These are phyloP conservation scores for Cercospora nicotianae DNA, from an alignment of 2,329 filamentous ascomycete genomes.

Conservation along the genomic window DNA sequence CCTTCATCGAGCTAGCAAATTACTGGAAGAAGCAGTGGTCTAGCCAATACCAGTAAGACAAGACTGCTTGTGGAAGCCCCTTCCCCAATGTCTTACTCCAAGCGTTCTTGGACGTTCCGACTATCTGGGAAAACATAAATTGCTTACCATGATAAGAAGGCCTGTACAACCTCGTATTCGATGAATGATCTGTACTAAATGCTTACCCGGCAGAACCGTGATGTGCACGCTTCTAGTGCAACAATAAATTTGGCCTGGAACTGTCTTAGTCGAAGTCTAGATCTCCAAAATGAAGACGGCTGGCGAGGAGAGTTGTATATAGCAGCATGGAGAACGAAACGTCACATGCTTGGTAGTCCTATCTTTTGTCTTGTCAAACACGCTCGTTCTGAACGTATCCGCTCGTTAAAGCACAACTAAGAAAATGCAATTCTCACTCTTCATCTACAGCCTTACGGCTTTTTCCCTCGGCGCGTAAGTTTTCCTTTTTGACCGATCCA, in stretches of 20 bases:
- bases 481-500: no score
- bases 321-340: background rate
- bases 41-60: background rate
- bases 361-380: background rate
- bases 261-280: background rate
- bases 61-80: background rate
- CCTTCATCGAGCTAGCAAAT: background rate
- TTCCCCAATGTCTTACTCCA: background rate
- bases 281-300: background rate
- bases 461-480: background rate
- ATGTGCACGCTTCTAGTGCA: background rate
- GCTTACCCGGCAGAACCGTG: background rate
- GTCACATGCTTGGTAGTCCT: background rate
- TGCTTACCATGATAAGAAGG: background rate
- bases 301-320: background rate
- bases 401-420: no score
- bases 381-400: no score
- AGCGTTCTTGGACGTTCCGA: background rate
- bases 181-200: background rate
- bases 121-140: background rate
- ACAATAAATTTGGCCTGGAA: background rate
- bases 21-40: background rate
- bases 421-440: background rate
- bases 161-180: background rate
- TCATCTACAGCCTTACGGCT: background rate